Conservation (phyloP, 129 eudicot species). For the Rutidosis leptorrhynchoides region DNA sequence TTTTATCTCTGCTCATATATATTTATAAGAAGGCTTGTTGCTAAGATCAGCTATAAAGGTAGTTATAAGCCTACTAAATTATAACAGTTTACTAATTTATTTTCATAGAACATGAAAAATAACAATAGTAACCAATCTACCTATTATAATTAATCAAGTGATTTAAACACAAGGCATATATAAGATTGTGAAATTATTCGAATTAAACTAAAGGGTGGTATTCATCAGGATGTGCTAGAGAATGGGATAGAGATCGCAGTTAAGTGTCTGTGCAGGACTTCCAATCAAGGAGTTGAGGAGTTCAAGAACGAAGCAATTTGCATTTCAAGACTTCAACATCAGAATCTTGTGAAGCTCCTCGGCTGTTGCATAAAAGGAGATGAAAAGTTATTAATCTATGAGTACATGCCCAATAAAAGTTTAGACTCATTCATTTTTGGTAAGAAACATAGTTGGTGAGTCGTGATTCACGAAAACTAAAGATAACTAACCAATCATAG, state of each 20-base stretch:
- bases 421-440: neutral
- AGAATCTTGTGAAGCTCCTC: conserved; percentile 6
- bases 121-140: neutral
- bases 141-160: neutral
- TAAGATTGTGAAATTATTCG: too few species aligned
- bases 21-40: too few species aligned
- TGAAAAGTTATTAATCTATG: too few species aligned
- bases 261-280: conserved; percentile 1
- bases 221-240: conserved; percentile 1
- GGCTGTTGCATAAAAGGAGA: neutral
- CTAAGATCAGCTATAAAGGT: too few species aligned
- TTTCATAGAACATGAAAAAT: neutral
- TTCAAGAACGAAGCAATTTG: conserved; percentile 5
- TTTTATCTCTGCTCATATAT: too few species aligned
- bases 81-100: too few species aligned
- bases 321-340: conserved; percentile 10
- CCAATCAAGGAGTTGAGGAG: neutral
- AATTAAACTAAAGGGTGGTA: too few species aligned
- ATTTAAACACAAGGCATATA: neutral
- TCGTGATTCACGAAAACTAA: too few species aligned
- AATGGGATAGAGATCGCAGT: conserved; percentile 7
- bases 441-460: neutral
- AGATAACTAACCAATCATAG: neutral
- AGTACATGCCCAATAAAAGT: conserved; percentile 10
- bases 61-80: too few species aligned